Evolutionary conservation across 2,329 filamentous ascomycete genomes (phyloP).

Genomic region (Pestalotiopsis sp.): DNA sequence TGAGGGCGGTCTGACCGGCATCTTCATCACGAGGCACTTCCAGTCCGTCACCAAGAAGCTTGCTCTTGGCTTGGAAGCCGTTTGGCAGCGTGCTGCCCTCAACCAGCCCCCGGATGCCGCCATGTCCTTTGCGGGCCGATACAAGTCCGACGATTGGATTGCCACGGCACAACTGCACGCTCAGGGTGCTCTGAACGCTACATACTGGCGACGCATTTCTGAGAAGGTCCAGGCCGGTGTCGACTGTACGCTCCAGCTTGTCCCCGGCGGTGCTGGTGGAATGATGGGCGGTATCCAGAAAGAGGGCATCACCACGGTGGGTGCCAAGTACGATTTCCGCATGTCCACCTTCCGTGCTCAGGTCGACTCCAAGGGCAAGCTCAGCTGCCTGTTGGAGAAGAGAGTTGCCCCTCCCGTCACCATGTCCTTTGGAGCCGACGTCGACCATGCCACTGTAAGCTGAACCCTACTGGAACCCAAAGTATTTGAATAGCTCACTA

Average conservation of each 20-base stretch:
- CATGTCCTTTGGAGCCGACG: constrained; percentile 93
- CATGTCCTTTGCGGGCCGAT: constrained; percentile 86
- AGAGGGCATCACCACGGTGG: constrained; percentile 88
- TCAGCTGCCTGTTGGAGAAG: constrained; percentile 93
- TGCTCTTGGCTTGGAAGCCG: constrained; percentile 82
- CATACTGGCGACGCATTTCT: constrained; percentile 91
- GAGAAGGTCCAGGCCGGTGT: constrained; percentile 97
- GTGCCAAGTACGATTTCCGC: constrained; percentile 97
- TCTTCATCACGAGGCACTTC: constrained; percentile 93
- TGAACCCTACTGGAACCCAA: neutral
- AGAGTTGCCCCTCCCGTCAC: constrained; percentile 89
- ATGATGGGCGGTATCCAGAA: constrained; percentile 79
- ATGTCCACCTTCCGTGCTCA: constrained; percentile 95
- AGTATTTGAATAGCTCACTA: neutral
- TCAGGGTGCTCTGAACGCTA: constrained; percentile 84
- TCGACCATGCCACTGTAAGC: constrained; percentile 93
- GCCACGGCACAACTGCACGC: constrained; percentile 88
- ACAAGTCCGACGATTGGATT: constrained; percentile 92
- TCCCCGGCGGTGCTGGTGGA: constrained; percentile 65
- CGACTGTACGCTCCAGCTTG: constrained; percentile 88
- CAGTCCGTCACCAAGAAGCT: constrained; percentile 89
- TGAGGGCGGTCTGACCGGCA: constrained; percentile 90
- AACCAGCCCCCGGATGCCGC: constrained; percentile 88
- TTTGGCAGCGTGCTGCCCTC: constrained; percentile 88
- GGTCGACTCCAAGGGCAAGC: constrained; percentile 91